Evolutionary conservation across 2,329 filamentous ascomycete genomes (phyloP).

Genomic region (Lecanicillium sp.): DNA sequence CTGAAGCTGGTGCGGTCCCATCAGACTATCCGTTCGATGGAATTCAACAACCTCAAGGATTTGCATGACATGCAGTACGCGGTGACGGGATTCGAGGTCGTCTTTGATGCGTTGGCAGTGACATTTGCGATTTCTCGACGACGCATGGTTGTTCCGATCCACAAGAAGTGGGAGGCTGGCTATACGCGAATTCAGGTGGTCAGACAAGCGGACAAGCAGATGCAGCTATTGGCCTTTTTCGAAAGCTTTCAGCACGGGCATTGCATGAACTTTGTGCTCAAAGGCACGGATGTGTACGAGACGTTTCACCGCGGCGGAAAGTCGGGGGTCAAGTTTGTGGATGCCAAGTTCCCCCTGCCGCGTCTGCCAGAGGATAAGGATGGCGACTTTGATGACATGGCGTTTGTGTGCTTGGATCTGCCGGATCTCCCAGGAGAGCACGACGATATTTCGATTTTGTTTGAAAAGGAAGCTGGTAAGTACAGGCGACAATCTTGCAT

Average conservation of each 20-base stretch:
- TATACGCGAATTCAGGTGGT: conserved; percentile 74
- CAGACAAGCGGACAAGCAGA: conserved; percentile 57
- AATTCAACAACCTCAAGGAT: conserved; percentile 56
- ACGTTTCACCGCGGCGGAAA: conserved; percentile 55
- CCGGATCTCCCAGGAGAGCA: conserved; percentile 87
- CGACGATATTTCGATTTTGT: conserved; percentile 80
- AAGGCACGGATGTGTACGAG: conserved; percentile 78
- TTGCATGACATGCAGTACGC: conserved; percentile 73
- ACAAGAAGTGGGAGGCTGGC: conserved; percentile 90
- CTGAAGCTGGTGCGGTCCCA: conserved; percentile 48
- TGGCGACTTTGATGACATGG: conserved; percentile 48
- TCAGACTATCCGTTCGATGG: conserved; percentile 63
- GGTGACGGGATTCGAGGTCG: conserved; percentile 70
- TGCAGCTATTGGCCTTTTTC: conserved; percentile 80
- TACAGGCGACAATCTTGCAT: conserved; percentile 13
- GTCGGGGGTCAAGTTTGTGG: conserved; percentile 68
- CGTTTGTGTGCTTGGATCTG: conserved; percentile 78
- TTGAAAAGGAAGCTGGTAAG: conserved; percentile 72
- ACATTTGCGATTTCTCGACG: conserved; percentile 76
- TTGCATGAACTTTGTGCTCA: conserved; percentile 82
- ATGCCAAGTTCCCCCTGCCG: conserved; percentile 84
- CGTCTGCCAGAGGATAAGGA: conserved; percentile 45
- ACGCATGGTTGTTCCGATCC: conserved; percentile 83
- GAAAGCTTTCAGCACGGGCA: conserved; percentile 79
- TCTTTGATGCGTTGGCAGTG: conserved; percentile 63